These are phyloP conservation scores for Trametes cingulata DNA, from an alignment of 768 basidiomycete species.

Conservation along the genomic window DNA sequence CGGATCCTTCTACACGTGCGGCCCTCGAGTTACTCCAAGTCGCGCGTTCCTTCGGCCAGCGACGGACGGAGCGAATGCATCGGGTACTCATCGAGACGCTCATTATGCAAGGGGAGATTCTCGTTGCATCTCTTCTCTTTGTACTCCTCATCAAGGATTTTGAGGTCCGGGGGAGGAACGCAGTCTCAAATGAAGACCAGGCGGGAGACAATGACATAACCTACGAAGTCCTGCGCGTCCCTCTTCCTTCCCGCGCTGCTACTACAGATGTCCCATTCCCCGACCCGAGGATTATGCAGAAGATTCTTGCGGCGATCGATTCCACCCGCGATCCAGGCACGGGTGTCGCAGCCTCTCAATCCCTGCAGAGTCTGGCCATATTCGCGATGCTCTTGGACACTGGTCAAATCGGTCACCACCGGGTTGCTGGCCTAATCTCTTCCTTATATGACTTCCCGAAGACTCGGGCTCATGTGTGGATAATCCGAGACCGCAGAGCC, in stretches of 20 bases:
- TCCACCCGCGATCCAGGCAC: constrained; percentile 24
- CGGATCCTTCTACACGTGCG: constrained; percentile 44
- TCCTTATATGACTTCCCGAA: constrained; percentile 45
- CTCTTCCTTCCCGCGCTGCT: not conserved
- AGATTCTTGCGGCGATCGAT: constrained; percentile 37
- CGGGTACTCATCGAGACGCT: constrained; percentile 60
- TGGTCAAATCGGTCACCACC: constrained; percentile 46
- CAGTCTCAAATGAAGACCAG: not conserved
- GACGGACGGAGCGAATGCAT: constrained; percentile 62
- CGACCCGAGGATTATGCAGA: constrained; percentile 12
- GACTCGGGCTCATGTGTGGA: constrained; percentile 27
- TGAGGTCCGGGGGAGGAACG: constrained; percentile 37
- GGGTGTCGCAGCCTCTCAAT: constrained; percentile 27
- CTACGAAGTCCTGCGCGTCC: not conserved
- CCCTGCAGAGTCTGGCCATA: constrained; percentile 64
- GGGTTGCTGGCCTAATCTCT: constrained; percentile 47
- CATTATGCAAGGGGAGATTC: constrained; percentile 76
- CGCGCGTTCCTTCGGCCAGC: constrained; percentile 55
- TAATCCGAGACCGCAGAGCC: constrained; percentile 16
- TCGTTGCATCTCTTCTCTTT: constrained; percentile 73
- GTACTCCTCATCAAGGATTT: constrained; percentile 65
- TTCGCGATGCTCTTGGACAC: constrained; percentile 54
- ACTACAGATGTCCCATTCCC: constrained; percentile 3
- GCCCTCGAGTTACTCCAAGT: constrained; percentile 54
- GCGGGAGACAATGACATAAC: constrained; percentile 1